Percentiles rank a stretch among this genome's conserved stretches.
These are phyloP conservation scores for Aeschynomene evenia DNA, from an alignment of 306 rosid genomes.

Conservation along the genomic window DNA sequence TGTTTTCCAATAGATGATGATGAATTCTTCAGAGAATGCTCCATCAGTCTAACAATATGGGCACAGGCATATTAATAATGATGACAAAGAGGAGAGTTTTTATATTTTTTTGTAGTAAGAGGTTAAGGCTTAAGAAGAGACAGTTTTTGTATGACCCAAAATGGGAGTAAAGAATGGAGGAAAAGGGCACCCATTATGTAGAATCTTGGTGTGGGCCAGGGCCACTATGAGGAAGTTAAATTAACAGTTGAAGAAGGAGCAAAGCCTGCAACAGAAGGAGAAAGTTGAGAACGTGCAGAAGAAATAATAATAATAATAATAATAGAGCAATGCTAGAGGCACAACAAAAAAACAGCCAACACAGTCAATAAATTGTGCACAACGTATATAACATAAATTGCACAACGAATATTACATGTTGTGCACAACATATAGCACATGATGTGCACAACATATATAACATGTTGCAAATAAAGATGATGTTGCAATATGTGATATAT, in stretches of 20 bases:
- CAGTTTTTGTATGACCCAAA: constrained; percentile 36
- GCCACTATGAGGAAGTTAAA: constrained; percentile 42
- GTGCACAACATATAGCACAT: too few relatives aligned
- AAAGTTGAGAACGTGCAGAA: constrained; percentile 47
- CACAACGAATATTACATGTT: too few relatives aligned
- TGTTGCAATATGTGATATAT: too few relatives aligned
- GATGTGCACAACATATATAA: too few relatives aligned
- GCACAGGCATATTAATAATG: neutral
- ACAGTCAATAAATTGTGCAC: too few relatives aligned
- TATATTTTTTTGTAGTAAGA: constrained; percentile 14
- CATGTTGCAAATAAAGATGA: too few relatives aligned
- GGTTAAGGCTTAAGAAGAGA: constrained; percentile 18
- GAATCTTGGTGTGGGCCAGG: constrained; percentile 54
- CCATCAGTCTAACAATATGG: constrained; percentile 27
- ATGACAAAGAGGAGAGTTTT: neutral
- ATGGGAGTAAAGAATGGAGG: constrained; percentile 33
- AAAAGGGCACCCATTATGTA: constrained; percentile 36
- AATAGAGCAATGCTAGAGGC: too few relatives aligned
- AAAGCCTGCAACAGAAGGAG: constrained; percentile 32
- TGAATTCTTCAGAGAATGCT: constrained; percentile 44
- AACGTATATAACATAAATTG: too few relatives aligned
- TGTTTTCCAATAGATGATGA: constrained; percentile 42
- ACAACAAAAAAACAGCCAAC: too few relatives aligned
- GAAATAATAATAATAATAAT: too few relatives aligned
- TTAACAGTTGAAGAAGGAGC: constrained; percentile 32